These are phyloP conservation scores for Cantharellus cinnabarinus DNA, from an alignment of 768 basidiomycete genomes.

Conservation along the genomic window DNA sequence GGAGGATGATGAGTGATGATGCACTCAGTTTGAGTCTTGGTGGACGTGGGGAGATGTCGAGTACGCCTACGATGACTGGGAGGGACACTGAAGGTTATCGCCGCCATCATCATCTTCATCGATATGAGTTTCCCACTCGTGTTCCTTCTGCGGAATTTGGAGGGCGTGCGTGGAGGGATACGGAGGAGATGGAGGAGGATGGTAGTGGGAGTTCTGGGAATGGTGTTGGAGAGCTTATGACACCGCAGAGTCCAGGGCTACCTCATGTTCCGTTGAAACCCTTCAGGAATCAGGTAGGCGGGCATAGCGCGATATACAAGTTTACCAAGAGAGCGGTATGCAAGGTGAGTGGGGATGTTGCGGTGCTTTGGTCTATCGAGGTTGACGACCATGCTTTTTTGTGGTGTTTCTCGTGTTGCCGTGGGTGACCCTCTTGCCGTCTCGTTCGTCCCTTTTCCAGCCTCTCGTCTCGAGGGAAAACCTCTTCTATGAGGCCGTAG, in stretches of 20 bases:
- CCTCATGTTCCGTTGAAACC: conserved; percentile 86
- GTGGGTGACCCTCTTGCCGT: not conserved
- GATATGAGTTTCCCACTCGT: not conserved
- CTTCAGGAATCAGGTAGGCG: conserved; percentile 95
- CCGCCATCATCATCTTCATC: not conserved
- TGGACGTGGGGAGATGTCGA: not conserved
- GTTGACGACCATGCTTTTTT: not conserved
- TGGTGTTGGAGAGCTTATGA: not conserved
- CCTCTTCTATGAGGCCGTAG: conserved; percentile 92
- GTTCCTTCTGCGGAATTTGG: not conserved
- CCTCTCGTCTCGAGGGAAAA: conserved; percentile 94
- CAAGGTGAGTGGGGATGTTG: conserved; percentile 44
- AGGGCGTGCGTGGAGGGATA: not conserved
- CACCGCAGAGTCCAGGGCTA: conserved; percentile 18
- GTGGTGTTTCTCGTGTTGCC: too few relatives aligned
- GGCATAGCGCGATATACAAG: conserved; percentile 92
- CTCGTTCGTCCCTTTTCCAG: conserved; percentile 21
- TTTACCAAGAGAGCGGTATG: conserved; percentile 96
- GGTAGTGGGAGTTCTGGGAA: not conserved
- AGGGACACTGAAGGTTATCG: not conserved
- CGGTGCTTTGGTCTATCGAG: not conserved
- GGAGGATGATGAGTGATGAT: not conserved
- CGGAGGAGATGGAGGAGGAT: not conserved
- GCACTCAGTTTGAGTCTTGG: not conserved
- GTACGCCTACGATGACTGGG: not conserved